phyloP scores from a whole-genome alignment of 2,329 filamentous ascomycete species.

The Elsinoe fawcettii region DNA sequence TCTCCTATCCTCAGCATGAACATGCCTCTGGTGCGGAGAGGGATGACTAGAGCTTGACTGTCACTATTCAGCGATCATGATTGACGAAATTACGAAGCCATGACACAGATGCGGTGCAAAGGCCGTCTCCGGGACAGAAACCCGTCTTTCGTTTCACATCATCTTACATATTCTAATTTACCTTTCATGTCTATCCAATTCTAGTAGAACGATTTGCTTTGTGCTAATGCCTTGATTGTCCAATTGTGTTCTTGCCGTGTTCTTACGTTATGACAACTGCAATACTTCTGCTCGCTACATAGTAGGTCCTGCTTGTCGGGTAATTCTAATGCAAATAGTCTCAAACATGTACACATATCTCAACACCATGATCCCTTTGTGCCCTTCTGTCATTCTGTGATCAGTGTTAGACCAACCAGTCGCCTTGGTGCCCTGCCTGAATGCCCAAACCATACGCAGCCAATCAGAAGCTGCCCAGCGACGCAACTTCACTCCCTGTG shows the following conservation, averaged over 20 bases:
- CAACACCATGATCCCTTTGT: background rate
- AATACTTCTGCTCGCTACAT: too few species aligned
- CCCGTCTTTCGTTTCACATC: background rate
- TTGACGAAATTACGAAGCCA: conserved; percentile 28
- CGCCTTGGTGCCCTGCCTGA: conserved; percentile 3
- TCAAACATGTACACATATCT: background rate
- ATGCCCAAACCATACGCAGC: conserved; percentile 2
- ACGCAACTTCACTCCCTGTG: conserved; percentile 8
- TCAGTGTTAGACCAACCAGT: background rate
- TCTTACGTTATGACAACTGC: too few species aligned
- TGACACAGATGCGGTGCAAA: background rate
- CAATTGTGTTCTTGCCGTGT: too few species aligned
- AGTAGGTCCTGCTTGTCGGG: background rate
- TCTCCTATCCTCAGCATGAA: background rate
- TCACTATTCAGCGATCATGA: conserved; percentile 49
- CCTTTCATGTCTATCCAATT: background rate
- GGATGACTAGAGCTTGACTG: conserved; percentile 24
- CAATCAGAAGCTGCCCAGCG: conserved; percentile 8
- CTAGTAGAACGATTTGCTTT: too few species aligned
- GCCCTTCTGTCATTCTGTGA: conserved; percentile 7
- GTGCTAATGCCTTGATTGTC: too few species aligned
- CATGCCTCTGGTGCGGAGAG: background rate
- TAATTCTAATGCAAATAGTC: background rate
- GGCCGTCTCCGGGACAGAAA: background rate
- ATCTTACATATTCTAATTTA: background rate